A percentile compares a stretch with the other conserved stretches of the same genome.
Conservation (phyloP, 108 stramenopile genomes). For the Nannochloropsis gaditana region DNA sequence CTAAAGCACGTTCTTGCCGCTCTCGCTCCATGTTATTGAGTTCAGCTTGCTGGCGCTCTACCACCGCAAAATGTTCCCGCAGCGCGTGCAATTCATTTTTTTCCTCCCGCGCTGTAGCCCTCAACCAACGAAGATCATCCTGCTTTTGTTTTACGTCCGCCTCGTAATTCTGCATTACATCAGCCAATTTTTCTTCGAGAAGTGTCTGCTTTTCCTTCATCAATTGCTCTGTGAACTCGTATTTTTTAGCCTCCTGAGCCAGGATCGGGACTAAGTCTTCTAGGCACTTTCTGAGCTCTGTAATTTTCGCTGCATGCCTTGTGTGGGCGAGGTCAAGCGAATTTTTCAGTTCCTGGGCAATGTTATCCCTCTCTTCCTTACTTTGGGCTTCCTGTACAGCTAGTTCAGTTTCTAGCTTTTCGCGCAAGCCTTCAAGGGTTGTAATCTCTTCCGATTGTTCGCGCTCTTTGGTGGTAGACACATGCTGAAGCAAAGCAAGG, state of each 20-base stretch:
- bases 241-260: background rate
- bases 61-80: background rate
- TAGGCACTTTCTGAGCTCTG: background rate
- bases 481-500: background rate
- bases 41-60: background rate
- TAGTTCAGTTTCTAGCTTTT: background rate
- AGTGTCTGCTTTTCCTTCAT: background rate
- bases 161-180: background rate
- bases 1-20: background rate
- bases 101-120: background rate
- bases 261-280: background rate
- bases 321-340: background rate
- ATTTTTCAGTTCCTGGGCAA: conserved; percentile 9
- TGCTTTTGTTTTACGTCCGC: background rate
- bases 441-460: background rate
- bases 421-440: background rate
- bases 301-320: background rate
- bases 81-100: background rate
- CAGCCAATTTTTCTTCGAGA: background rate
- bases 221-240: background rate
- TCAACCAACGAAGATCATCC: background rate
- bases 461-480: background rate
- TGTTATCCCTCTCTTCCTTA: background rate
- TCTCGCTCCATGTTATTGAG: background rate
- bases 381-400: background rate